Conservation (phyloP, 2,329 filamentous ascomycete species). For the Phialocephala sp. region DNA sequence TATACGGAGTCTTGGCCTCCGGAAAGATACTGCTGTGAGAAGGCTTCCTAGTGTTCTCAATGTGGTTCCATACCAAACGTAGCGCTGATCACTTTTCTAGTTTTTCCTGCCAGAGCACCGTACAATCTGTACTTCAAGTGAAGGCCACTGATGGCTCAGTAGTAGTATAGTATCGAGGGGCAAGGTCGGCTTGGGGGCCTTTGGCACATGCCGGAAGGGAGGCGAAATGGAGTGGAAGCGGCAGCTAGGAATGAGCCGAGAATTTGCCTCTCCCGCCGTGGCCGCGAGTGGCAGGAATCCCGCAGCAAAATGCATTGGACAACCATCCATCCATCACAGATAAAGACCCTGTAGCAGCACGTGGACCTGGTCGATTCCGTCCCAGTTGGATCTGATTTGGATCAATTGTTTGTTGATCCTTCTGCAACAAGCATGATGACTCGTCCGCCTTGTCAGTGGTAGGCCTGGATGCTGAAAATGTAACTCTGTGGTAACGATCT, state of each 20-base stretch:
- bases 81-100: neutral
- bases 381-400: neutral
- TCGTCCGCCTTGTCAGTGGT: neutral
- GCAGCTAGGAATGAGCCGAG: constrained; percentile 1
- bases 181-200: neutral
- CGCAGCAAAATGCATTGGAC: too few species aligned
- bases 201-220: neutral
- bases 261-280: neutral
- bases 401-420: neutral
- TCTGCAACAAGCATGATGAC: constrained; percentile 3
- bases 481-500: constrained; percentile 2
- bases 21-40: neutral
- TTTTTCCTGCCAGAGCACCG: neutral
- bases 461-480: neutral
- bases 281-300: neutral
- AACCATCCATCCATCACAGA: neutral
- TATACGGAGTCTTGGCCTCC: neutral
- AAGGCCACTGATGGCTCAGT: too few species aligned
- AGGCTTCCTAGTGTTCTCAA: neutral
- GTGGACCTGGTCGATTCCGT: neutral
- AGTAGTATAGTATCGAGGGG: neutral
- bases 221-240: neutral
- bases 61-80: neutral
- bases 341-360: neutral
- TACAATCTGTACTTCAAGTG: neutral